phyloP scores from a whole-genome alignment of 2,329 filamentous ascomycete genomes.

The Fusarium devonianum region DNA sequence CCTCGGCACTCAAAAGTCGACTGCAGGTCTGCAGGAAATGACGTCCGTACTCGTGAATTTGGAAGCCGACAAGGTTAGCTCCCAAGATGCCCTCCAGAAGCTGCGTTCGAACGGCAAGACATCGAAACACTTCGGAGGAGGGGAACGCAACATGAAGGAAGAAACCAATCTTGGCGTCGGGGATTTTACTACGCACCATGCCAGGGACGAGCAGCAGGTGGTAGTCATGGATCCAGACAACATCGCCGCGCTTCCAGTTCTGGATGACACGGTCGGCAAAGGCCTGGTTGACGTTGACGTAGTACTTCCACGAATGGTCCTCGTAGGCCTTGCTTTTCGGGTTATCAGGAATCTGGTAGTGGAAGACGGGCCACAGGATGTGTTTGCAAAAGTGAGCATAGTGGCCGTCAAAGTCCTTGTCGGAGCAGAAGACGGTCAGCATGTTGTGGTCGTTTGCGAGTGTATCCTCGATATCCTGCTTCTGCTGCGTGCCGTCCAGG shows the following conservation, averaged over 20 bases:
- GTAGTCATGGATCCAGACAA: conserved; percentile 96
- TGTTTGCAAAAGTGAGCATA: conserved; percentile 98
- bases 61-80: conserved; percentile 91
- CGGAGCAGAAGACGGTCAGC: conserved; percentile 82
- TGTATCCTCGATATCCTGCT: conserved; percentile 82
- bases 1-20: conserved; percentile 87
- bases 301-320: conserved; percentile 96
- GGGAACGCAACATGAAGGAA: conserved; percentile 96
- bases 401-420: conserved; percentile 93
- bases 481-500: conserved; percentile 75
- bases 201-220: conserved; percentile 87
- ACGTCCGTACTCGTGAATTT: conserved; percentile 89
- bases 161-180: conserved; percentile 94
- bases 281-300: conserved; percentile 88
- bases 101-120: conserved; percentile 84
- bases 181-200: conserved; percentile 89
- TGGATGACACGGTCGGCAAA: conserved; percentile 91
- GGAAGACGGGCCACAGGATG: conserved; percentile 96
- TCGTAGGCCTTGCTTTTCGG: conserved; percentile 98
- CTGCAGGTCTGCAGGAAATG: conserved; percentile 97
- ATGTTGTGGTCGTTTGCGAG: conserved; percentile 84
- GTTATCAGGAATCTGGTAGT: conserved; percentile 97
- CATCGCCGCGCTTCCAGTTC: conserved; percentile 92
- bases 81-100: conserved; percentile 92
- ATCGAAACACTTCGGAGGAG: conserved; percentile 94